These are phyloP conservation scores for Gigaspora rosea DNA, from an alignment of 192 early-diverging fungal species.

Conservation along the genomic window DNA sequence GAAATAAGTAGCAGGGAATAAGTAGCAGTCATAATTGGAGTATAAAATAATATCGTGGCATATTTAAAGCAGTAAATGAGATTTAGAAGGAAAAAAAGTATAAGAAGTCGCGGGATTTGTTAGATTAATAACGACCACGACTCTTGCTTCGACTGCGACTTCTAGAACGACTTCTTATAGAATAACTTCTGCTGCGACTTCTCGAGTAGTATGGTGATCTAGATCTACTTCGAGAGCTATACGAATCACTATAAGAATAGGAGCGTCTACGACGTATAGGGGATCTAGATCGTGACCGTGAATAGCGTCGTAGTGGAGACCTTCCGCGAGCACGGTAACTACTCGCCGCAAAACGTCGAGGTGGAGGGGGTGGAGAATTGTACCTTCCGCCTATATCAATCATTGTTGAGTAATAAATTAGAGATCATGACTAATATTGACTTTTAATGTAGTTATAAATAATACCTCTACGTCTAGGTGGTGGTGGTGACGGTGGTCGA, in stretches of 20 bases:
- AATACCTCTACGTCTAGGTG: slow-evolving; percentile 31
- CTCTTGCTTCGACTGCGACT: slow-evolving; percentile 40
- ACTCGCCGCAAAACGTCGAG: slow-evolving; percentile 31
- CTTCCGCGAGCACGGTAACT: slow-evolving; percentile 35
- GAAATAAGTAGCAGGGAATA: too few species aligned
- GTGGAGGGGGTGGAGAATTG: slow-evolving; percentile 29
- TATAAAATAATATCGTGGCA: too few species aligned
- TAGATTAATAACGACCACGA: slow-evolving; percentile 28
- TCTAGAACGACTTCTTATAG: slow-evolving; percentile 37
- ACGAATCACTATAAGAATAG: slow-evolving; percentile 35
- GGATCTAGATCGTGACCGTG: slow-evolving; percentile 39
- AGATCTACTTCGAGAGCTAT: slow-evolving; percentile 32
- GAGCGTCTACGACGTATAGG: slow-evolving; percentile 36
- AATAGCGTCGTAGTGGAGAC: slow-evolving; percentile 30
- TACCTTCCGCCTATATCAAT: slow-evolving; percentile 18
- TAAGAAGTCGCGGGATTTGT: neutral
- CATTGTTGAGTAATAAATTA: too few species aligned
- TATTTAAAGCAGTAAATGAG: too few species aligned
- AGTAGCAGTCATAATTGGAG: too few species aligned
- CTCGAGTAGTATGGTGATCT: slow-evolving; percentile 28
- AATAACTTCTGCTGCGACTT: slow-evolving; percentile 34
- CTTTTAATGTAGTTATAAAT: too few species aligned
- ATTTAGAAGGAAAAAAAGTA: too few species aligned
- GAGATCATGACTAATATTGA: too few species aligned
- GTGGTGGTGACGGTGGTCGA: slow-evolving; percentile 32